These are phyloP conservation scores for Fusarium decemcellulare DNA, from an alignment of 2,329 filamentous ascomycete genomes.

Conservation along the genomic window DNA sequence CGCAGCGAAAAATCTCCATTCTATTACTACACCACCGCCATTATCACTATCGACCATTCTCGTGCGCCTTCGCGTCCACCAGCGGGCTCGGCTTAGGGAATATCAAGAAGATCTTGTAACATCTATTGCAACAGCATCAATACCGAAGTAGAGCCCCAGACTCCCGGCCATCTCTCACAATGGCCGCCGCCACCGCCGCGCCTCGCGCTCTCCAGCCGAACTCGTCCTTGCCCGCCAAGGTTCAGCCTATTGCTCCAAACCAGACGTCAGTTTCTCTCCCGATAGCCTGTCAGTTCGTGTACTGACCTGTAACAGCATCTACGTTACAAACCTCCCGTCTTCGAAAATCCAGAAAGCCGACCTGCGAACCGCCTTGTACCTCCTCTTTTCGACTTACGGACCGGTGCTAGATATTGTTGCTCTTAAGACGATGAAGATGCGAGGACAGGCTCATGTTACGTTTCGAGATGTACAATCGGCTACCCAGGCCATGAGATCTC, in stretches of 20 bases:
- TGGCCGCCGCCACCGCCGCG: conserved; percentile 56
- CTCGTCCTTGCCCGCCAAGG: conserved; percentile 63
- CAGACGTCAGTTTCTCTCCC: conserved; percentile 74
- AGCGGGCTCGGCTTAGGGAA: conserved; percentile 12
- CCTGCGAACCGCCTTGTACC: conserved; percentile 88
- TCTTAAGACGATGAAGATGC: conserved; percentile 91
- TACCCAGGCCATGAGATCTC: conserved; percentile 90
- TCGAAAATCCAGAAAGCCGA: conserved; percentile 93
- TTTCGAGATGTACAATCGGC: conserved; percentile 93
- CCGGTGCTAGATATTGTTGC: conserved; percentile 93
- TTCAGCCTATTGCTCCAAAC: conserved; percentile 74
- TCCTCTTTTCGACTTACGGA: conserved; percentile 94
- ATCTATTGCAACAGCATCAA: conserved; percentile 4
- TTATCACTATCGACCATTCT: conserved; percentile 22
- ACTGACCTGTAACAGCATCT: conserved; percentile 72
- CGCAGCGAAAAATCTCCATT: conserved; percentile 48
- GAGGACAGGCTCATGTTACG: conserved; percentile 94
- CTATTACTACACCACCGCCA: conserved; percentile 36
- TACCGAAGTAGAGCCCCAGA: not conserved
- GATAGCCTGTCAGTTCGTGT: not conserved
- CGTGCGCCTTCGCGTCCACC: conserved; percentile 22
- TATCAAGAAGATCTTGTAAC: not conserved
- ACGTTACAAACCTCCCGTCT: conserved; percentile 87
- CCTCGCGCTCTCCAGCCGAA: conserved; percentile 58
- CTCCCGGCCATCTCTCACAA: conserved; percentile 36